Conservation (phyloP, 2,329 filamentous ascomycete genomes). For the Cryphonectria carpinicola region DNA sequence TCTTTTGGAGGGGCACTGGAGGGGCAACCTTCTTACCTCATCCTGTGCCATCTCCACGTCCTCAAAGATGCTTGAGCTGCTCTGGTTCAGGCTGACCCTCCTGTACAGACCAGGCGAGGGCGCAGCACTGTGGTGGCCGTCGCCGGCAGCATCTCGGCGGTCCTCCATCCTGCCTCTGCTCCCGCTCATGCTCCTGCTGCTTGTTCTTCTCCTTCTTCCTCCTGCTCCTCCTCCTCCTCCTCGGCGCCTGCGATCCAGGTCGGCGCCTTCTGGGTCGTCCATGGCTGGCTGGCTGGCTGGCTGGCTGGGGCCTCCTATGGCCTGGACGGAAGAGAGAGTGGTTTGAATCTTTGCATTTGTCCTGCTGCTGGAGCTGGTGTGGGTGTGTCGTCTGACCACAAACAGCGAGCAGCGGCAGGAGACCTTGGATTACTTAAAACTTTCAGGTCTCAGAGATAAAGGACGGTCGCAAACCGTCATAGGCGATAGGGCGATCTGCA, state of each 20-base stretch:
- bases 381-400: constrained; percentile 5
- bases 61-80: constrained; percentile 80
- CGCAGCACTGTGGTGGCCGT: constrained; percentile 31
- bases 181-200: constrained; percentile 9
- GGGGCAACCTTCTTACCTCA: constrained; percentile 63
- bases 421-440: neutral
- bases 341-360: neutral
- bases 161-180: constrained; percentile 17
- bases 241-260: constrained; percentile 13
- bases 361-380: neutral
- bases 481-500: neutral
- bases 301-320: constrained; percentile 3
- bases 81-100: constrained; percentile 69
- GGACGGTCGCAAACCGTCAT: neutral
- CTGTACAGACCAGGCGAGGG: constrained; percentile 56
- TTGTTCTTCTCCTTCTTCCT: neutral
- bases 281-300: constrained; percentile 15
- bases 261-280: constrained; percentile 24
- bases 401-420: neutral
- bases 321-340: neutral
- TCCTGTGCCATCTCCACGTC: constrained; percentile 99
- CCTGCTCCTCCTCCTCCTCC: neutral
- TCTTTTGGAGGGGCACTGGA: too few relatives aligned
- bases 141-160: constrained; percentile 30
- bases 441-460: neutral